Percentiles rank a stretch among this genome's conserved stretches.
Evolutionary conservation across 495 filamentous ascomycete genomes (phyloP).

Genomic region (Podospora pseudocomata): DNA sequence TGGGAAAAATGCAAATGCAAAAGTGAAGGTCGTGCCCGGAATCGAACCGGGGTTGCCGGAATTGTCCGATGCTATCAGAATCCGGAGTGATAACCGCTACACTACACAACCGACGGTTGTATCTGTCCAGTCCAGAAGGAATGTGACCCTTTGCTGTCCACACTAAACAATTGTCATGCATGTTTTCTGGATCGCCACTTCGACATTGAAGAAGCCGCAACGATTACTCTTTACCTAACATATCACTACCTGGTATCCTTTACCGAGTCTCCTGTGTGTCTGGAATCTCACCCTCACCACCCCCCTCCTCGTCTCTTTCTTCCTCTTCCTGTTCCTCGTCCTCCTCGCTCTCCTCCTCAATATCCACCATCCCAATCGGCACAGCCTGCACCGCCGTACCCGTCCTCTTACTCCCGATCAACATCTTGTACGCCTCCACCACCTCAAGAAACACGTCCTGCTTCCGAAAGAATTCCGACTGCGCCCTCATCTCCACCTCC

Average conservation of each 20-base stretch:
- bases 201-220: no score
- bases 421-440: not conserved
- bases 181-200: not conserved
- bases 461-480: conserved; percentile 2
- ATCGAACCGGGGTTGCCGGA: conserved; percentile 23
- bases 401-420: conserved; percentile 4
- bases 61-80: not conserved
- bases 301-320: not conserved
- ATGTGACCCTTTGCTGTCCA: not conserved
- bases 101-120: conserved; percentile 18
- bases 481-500: conserved; percentile 2
- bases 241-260: no score
- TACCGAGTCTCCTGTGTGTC: not conserved
- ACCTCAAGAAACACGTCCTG: not conserved
- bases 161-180: not conserved
- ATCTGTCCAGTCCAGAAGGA: not conserved
- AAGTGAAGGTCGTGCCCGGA: conserved; percentile 23
- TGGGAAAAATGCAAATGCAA: not conserved
- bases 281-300: not conserved
- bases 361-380: not conserved
- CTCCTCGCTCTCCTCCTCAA: conserved; percentile 1
- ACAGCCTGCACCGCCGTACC: conserved; percentile 3
- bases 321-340: not conserved
- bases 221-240: no score
- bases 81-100: conserved; percentile 5